Conservation (phyloP, 2,329 filamentous ascomycete genomes). For the Verticillium nonalfalfae region DNA sequence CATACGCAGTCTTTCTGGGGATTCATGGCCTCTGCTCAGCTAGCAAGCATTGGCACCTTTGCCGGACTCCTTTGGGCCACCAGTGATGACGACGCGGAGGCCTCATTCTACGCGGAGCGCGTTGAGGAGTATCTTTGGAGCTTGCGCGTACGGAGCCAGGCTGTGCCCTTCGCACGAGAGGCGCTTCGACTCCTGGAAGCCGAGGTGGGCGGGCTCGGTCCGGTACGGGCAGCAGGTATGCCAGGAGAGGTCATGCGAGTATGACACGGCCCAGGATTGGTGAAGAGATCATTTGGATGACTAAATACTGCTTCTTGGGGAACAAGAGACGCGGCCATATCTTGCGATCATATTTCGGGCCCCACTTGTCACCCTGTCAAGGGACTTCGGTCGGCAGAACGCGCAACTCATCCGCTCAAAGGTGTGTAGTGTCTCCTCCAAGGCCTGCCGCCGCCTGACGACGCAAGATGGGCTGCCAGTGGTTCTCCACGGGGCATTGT, state of each 20-base stretch:
- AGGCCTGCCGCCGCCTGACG: not conserved
- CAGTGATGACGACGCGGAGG: constrained; percentile 27
- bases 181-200: constrained; percentile 30
- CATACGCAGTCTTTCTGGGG: constrained; percentile 40
- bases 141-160: constrained; percentile 30
- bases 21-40: constrained; percentile 34
- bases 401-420: not conserved
- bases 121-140: constrained; percentile 34
- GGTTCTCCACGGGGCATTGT: not conserved
- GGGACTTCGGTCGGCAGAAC: not conserved
- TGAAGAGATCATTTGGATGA: not conserved
- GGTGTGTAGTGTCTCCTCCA: not conserved
- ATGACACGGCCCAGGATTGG: not conserved
- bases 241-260: constrained; percentile 8
- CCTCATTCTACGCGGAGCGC: constrained; percentile 29
- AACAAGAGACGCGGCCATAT: too few relatives aligned
- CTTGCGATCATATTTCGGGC: not conserved
- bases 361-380: not conserved
- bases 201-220: constrained; percentile 9
- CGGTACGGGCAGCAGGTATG: constrained; percentile 6
- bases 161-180: constrained; percentile 29
- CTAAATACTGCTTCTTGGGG: too few relatives aligned
- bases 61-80: constrained; percentile 34
- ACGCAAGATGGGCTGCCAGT: not conserved
- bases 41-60: constrained; percentile 33